Evolutionary conservation across 1,284 basidiomycete species (phyloP).

Genomic region (Vanrija pseudolonga): DNA sequence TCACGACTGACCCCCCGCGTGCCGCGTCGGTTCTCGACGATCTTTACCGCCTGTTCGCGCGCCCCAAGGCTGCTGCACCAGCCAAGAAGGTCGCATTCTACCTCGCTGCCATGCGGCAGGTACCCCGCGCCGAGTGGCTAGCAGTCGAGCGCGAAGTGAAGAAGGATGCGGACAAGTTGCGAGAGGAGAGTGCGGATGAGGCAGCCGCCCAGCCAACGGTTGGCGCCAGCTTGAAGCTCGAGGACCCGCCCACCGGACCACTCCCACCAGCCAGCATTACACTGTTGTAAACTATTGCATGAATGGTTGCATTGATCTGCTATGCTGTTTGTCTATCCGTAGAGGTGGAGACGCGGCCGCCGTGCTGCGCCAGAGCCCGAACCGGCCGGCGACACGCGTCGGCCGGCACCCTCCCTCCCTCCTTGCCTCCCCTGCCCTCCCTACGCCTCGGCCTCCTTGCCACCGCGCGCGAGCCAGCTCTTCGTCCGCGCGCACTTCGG

Average conservation of each 20-base stretch:
- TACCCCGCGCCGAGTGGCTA: slow-evolving; percentile 36
- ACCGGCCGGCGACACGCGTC: no score
- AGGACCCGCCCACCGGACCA: no score
- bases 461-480: slow-evolving; percentile 65
- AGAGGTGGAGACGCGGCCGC: no score
- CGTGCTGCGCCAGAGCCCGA: no score
- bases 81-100: slow-evolving; percentile 43
- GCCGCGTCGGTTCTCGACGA: slow-evolving; percentile 30
- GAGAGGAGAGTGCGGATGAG: slow-evolving; percentile 1
- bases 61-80: slow-evolving; percentile 13
- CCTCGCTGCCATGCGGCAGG: slow-evolving; percentile 23
- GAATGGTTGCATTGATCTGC: no score
- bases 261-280: no score
- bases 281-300: no score
- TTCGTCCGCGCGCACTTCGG: slow-evolving; percentile 82
- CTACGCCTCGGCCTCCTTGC: no score
- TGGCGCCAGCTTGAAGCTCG: no score
- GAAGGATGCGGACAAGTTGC: slow-evolving; percentile 22
- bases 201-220: not conserved
- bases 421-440: no score
- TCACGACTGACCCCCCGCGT: slow-evolving; percentile 24
- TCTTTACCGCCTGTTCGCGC: slow-evolving; percentile 22
- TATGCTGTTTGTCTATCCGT: no score
- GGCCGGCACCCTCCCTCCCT: no score
- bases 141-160: slow-evolving; percentile 25